Base-by-base conservation (phyloP, 2,329 filamentous ascomycete species). In the Aspergillus arachidicola region DNA sequence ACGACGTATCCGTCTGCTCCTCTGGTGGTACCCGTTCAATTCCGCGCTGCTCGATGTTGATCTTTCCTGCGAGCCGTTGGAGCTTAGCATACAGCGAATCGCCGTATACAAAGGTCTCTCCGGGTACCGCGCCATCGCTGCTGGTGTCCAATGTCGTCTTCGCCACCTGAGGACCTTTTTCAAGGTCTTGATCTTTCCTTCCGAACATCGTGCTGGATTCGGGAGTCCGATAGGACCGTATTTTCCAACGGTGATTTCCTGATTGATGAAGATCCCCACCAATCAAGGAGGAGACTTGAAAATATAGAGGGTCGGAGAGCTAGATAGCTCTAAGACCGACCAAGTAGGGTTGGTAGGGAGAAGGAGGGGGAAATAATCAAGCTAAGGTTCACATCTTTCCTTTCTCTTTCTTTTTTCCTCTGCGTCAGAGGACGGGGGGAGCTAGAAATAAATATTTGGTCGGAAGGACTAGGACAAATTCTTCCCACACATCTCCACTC, bases 21-120 rank as follows among this genome's bases (percentile, higher is more conserved):
- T 89, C 82, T 59, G 87, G 86, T 0, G 89, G 90, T 38, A 93
- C 90, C 55, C 90, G 84, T 78, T 93, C 90, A 64, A 93, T 91
- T 59, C 91, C 91, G 72, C 90, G 82, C 78, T 91, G 87, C 78
- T 94, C 91, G 60, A 93, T 85, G 48, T 88, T 86, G 66, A 90
- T 82, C 69, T 83, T 87, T 50, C 85, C 87, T 0, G 88, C 89
- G 16, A 91, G 70, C 34, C 87, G 84, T 75, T 90, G 89, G 0
- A 88, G 66, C 71, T 81, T 86, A 21, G 86, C 87, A 71, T 87
- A 88, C 61, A 80, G 69, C 41, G 80, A 81, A 70, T 85, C 76
- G 62, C 87, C 87, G 64, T 85, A 79, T 64, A 83, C 82, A 68
- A 90, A 88, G 65, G 78, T 85, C 70, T 89, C 85, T 28, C 85